A percentile compares a stretch with the other conserved stretches of the same genome.
Evolutionary conservation across 2,329 filamentous ascomycete species (phyloP).

Genomic region (Dactylellina sp.): DNA sequence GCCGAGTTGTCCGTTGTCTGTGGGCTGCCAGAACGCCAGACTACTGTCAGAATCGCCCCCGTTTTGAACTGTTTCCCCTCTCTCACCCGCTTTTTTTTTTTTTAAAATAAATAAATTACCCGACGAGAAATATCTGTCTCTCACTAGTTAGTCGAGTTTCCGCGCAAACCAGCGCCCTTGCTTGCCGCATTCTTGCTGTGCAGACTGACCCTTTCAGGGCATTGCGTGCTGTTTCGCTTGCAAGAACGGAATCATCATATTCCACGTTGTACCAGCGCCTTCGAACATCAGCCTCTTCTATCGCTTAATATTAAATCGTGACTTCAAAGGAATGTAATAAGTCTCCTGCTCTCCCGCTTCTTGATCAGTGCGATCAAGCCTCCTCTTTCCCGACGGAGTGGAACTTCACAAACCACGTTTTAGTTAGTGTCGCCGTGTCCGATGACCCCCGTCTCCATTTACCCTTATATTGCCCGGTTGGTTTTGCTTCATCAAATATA

Average conservation of each 20-base stretch:
- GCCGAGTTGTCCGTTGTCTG: background rate
- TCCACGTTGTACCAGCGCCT: background rate
- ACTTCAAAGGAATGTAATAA: slow-evolving; percentile 43
- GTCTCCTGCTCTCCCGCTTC: slow-evolving; percentile 27
- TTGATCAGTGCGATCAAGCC: no score
- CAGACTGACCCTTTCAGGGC: slow-evolving; percentile 9
- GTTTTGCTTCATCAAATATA: background rate
- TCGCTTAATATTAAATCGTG: slow-evolving; percentile 17
- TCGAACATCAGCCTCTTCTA: slow-evolving; percentile 25
- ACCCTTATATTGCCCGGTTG: background rate
- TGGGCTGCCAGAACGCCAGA: no score
- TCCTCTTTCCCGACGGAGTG: no score
- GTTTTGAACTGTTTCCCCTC: slow-evolving; percentile 26
- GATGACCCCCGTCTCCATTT: slow-evolving; percentile 4
- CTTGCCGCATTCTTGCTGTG: slow-evolving; percentile 29
- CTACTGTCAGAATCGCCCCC: slow-evolving; percentile 35
- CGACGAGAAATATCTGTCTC: slow-evolving; percentile 13
- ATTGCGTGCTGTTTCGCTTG: slow-evolving; percentile 19
- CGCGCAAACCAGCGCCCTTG: slow-evolving; percentile 7
- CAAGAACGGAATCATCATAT: background rate
- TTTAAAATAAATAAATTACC: slow-evolving; percentile 31
- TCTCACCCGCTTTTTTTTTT: no score
- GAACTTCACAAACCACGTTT: slow-evolving; percentile 54
- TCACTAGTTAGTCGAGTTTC: background rate
- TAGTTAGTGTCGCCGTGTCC: slow-evolving; percentile 37